Evolutionary conservation across 2,329 filamentous ascomycete species (phyloP).

Genomic region (Claviceps monticola): DNA sequence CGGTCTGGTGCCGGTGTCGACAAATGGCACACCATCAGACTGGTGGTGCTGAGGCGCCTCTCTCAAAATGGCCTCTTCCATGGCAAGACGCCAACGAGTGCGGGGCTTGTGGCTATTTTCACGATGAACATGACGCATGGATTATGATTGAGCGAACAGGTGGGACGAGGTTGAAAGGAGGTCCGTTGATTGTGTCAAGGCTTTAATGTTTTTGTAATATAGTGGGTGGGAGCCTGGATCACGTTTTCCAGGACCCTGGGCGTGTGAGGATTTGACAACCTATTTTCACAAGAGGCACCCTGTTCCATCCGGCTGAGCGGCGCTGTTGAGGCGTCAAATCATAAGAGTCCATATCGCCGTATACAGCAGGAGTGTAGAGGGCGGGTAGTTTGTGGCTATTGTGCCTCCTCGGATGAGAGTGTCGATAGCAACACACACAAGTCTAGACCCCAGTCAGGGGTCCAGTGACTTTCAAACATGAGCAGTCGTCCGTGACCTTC

Average conservation of each 20-base stretch:
- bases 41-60: slow-evolving; percentile 14
- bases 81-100: slow-evolving; percentile 10
- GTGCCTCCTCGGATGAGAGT: background rate
- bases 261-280: no score
- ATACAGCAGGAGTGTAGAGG: background rate
- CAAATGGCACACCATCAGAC: slow-evolving; percentile 8
- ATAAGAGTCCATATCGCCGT: background rate
- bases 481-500: background rate
- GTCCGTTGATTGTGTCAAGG: no score
- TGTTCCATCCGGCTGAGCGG: no score
- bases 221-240: no score
- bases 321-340: background rate
- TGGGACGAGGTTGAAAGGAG: slow-evolving; percentile 11
- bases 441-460: background rate
- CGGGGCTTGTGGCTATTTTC: slow-evolving; percentile 23
- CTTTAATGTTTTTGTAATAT: no score
- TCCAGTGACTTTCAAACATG: background rate
- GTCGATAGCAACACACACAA: slow-evolving; percentile 3
- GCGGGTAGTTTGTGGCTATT: no score
- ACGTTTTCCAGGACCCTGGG: no score
- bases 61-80: slow-evolving; percentile 12
- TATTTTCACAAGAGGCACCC: no score
- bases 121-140: slow-evolving; percentile 27
- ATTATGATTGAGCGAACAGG: slow-evolving; percentile 37
- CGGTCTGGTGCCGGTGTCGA: slow-evolving; percentile 28